Base-by-base conservation (phyloP, 2,329 filamentous ascomycete species). In the Calonectria hawksworthii region DNA sequence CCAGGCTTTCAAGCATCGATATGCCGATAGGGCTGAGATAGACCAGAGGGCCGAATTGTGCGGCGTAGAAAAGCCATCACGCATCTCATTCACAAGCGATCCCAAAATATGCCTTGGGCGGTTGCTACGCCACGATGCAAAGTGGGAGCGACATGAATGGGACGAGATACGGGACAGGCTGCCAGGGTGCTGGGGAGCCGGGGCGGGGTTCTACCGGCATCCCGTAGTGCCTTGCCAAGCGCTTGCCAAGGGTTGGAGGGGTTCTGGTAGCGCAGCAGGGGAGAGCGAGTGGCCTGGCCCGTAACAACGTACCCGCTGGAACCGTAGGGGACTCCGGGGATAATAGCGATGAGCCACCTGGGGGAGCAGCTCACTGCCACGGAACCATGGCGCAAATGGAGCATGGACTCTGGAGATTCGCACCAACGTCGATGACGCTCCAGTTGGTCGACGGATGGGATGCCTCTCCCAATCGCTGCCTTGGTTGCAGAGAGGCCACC, bases 21-120 rank as follows among this genome's bases (percentile, higher is more conserved):
- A 41, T 63, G n/a, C 59, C 36, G 72, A 70, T 70, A 74, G 72
- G 72, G 72, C 72, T 74, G 72, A 74, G 51, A n/a, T n/a, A 66
- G 52, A 63, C 38, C 18, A 51, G 30, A 65, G 59, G 18, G 30
- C 44, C 59, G 56, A 38, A 44, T 10, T 16, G 11, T 23, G 68
- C 21, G 26, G 41, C 36, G 38, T 18, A 26, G 47, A 51, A 36
- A 51, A 38, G 18, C 54, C 18, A 32, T 30, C 23, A 13, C 44
- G 64, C 38, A 56, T 52, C 26, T 64, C 64, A 73, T 28, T 54
- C 36, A 52, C 56, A 63, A 61, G 72, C 65, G 54, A 66, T 21
- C 23, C 23, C 59, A 61, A 64, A 67, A 70, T 34, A 54, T 38
- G 68, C 68, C 68, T 70, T 63, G 59, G 44, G 21, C n/a, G 59